phyloP scores from a whole-genome alignment of 169 alveolate species.

The Plasmodium vivax region DNA sequence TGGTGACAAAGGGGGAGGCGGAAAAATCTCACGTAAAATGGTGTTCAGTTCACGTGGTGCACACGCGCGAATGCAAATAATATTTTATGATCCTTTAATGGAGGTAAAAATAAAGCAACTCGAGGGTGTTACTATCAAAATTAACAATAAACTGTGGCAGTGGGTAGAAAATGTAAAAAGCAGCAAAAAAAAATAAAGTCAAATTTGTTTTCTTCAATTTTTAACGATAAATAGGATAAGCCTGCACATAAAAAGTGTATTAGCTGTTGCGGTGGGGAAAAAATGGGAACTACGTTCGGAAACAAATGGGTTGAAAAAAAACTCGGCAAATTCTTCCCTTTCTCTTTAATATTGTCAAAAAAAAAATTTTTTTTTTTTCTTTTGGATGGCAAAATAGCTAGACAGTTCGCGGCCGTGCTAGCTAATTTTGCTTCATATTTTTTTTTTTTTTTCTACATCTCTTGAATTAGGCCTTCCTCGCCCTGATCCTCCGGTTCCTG shows the following conservation, averaged over 20 bases:
- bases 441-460: constrained; percentile 27
- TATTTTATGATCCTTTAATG: neutral
- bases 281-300: neutral
- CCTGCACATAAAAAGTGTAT: neutral
- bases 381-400: neutral
- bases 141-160: neutral
- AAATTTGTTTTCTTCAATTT: neutral
- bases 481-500: constrained; percentile 28
- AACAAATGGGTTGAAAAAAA: neutral
- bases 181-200: neutral
- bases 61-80: neutral
- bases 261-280: neutral
- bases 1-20: neutral
- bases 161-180: neutral
- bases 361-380: neutral
- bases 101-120: neutral
- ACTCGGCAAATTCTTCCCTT: neutral
- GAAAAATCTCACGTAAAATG: neutral
- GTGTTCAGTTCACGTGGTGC: neutral
- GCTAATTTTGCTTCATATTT: neutral
- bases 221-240: neutral
- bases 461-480: constrained; percentile 40
- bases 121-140: neutral
- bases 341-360: neutral
- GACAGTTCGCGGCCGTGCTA: neutral